phyloP scores from a whole-genome alignment of 352 stramenopile genomes.

The Globisporangium barbulae region DNA sequence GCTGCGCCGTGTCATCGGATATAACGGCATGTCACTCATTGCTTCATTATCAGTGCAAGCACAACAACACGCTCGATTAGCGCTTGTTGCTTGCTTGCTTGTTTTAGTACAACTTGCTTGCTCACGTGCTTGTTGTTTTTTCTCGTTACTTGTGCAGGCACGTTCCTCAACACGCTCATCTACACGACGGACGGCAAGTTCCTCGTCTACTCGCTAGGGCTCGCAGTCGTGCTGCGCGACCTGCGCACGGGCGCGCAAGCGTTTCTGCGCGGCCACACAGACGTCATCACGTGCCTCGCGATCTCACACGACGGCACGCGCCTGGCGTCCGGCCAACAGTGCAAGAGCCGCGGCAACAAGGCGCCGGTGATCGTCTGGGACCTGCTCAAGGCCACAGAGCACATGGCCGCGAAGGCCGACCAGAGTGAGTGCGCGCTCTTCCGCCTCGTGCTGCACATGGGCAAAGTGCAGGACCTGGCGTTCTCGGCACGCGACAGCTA shows the following conservation, averaged over 20 bases:
- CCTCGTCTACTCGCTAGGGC: conserved; percentile 85
- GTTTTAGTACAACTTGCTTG: conserved; percentile 11
- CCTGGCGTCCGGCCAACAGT: conserved; percentile 90
- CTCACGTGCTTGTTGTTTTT: background rate
- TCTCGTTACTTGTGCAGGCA: conserved; percentile 22
- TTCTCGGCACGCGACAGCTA: conserved; percentile 89
- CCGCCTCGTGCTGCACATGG: conserved; percentile 94
- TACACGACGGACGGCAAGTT: conserved; percentile 79
- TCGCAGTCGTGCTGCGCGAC: conserved; percentile 84
- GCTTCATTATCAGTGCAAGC: background rate
- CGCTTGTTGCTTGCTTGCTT: background rate
- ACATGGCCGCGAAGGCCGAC: conserved; percentile 61
- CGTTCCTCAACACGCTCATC: conserved; percentile 66
- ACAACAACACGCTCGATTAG: background rate
- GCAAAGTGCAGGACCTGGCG: conserved; percentile 90
- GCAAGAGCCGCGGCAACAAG: conserved; percentile 92
- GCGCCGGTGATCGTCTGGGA: conserved; percentile 96
- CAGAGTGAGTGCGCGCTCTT: conserved; percentile 82
- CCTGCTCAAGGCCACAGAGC: conserved; percentile 75
- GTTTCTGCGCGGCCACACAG: conserved; percentile 92
- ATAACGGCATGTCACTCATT: conserved; percentile 52
- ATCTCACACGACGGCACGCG: conserved; percentile 89
- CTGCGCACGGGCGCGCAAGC: conserved; percentile 67
- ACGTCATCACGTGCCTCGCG: conserved; percentile 91
- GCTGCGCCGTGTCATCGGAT: conserved; percentile 74